Conservation (phyloP, 345 rosid species). For the Linum usitatissimum region DNA sequence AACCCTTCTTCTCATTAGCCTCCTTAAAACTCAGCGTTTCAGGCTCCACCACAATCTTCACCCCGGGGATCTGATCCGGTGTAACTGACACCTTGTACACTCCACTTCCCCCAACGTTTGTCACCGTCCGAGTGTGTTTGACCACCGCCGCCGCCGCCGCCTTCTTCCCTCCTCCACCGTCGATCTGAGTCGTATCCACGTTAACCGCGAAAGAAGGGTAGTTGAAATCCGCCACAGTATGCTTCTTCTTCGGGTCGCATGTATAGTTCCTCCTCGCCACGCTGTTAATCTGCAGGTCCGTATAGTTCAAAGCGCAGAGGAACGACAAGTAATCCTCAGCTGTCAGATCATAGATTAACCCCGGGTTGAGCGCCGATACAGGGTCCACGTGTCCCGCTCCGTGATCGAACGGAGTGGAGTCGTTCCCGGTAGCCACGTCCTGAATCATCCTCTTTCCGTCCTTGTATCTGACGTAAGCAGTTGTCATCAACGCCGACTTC, state of each 20-base stretch:
- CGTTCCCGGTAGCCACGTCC: conserved; percentile 18
- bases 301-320: conserved; percentile 24
- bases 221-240: conserved; percentile 16
- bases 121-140: conserved; percentile 32
- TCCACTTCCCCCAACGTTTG: conserved; percentile 19
- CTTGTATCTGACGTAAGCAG: conserved; percentile 21
- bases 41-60: conserved; percentile 60
- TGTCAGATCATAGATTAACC: conserved; percentile 19
- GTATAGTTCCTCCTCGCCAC: conserved; percentile 14
- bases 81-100: conserved; percentile 38
- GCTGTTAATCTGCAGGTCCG: conserved; percentile 12
- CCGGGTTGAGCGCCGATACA: conserved; percentile 19
- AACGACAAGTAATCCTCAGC: conserved; percentile 19
- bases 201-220: conserved; percentile 24
- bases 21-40: conserved; percentile 37
- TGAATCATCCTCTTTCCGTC: conserved; percentile 6
- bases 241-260: conserved; percentile 15
- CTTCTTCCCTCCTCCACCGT: conserved; percentile 1
- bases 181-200: conserved; percentile 5
- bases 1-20: conserved; percentile 57
- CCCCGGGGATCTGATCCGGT: conserved; percentile 22
- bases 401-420: conserved; percentile 23
- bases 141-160: conserved; percentile 11
- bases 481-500: conserved; percentile 24
- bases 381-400: conserved; percentile 28